Evolutionary conservation across 352 stramenopile genomes (phyloP).

Genomic region (Phytophthora rubi): DNA sequence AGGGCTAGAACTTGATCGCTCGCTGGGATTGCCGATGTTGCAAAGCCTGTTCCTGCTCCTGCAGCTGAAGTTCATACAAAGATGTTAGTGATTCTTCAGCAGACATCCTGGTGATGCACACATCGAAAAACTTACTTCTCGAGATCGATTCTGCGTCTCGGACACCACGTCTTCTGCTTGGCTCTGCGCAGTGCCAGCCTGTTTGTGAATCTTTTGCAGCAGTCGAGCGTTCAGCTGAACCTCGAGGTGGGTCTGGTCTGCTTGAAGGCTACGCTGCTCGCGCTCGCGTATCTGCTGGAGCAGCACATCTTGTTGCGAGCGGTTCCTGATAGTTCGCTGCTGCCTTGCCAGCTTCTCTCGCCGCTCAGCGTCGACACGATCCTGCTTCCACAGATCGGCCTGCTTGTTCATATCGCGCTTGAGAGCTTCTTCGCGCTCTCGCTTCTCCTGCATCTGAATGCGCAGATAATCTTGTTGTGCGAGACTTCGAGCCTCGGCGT

Average conservation of each 20-base stretch:
- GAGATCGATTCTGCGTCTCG: constrained; percentile 77
- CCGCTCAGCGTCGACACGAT: constrained; percentile 65
- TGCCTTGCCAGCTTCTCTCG: constrained; percentile 55
- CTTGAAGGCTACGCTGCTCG: constrained; percentile 58
- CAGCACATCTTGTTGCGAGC: constrained; percentile 68
- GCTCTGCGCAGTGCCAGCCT: constrained; percentile 43
- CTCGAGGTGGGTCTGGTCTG: constrained; percentile 75
- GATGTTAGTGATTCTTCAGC: no score
- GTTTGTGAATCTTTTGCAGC: constrained; percentile 75
- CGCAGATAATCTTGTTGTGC: constrained; percentile 63
- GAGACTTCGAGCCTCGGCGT: constrained; percentile 55
- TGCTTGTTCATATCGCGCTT: constrained; percentile 81
- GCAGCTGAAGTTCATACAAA: constrained; percentile 37
- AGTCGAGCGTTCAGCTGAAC: constrained; percentile 78
- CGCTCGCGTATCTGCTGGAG: constrained; percentile 78
- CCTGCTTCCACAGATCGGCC: constrained; percentile 79
- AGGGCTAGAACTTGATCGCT: constrained; percentile 38
- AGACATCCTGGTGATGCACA: no score
- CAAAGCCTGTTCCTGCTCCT: constrained; percentile 57
- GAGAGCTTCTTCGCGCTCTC: constrained; percentile 50
- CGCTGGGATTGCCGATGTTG: constrained; percentile 40
- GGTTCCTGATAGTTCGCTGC: constrained; percentile 58
- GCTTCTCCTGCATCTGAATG: constrained; percentile 77
- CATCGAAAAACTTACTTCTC: constrained; percentile 49
- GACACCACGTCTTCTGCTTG: constrained; percentile 61